Conservation (phyloP, 176 grass and related monocot genomes). For the Tillandsia leiboldiana region DNA sequence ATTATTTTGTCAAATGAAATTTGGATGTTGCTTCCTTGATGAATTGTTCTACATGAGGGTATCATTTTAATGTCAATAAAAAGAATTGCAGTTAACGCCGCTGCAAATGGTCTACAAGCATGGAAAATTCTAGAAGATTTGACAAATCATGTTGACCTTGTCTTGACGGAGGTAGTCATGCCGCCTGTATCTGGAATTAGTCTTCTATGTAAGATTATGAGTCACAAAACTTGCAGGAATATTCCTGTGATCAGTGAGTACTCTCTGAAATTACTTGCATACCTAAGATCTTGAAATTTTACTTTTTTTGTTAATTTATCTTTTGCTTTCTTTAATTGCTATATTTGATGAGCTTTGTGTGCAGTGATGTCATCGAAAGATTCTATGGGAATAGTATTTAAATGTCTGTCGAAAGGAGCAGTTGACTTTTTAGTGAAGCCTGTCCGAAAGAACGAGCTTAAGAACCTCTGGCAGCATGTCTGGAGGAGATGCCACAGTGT, state of each 20-base stretch:
- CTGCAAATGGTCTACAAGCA: slow-evolving; percentile 67
- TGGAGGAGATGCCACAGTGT: slow-evolving; percentile 92
- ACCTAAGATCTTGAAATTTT: slow-evolving; percentile 1
- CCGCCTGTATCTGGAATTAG: slow-evolving; percentile 63
- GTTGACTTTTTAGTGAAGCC: slow-evolving; percentile 98
- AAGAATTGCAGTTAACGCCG: slow-evolving; percentile 52
- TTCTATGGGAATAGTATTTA: slow-evolving; percentile 79
- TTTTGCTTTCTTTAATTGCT: slow-evolving; percentile 39
- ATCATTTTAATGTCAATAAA: neutral
- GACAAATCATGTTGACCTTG: slow-evolving; percentile 72
- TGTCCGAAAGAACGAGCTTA: slow-evolving; percentile 92
- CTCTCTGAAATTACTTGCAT: slow-evolving; percentile 11
- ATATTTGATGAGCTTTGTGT: slow-evolving; percentile 35
- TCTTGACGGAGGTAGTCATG: slow-evolving; percentile 81
- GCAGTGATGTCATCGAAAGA: slow-evolving; percentile 98
- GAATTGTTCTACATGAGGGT: neutral
- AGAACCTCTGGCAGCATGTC: slow-evolving; percentile 90
- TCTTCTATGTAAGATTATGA: slow-evolving; percentile 82
- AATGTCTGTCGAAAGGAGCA: slow-evolving; percentile 84
- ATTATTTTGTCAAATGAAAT: neutral
- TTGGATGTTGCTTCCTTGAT: neutral
- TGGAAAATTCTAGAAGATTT: slow-evolving; percentile 81
- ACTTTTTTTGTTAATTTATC: slow-evolving; percentile 16
- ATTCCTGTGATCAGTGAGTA: slow-evolving; percentile 95
- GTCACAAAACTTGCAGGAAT: slow-evolving; percentile 71